Evolutionary conservation across 1,284 basidiomycete genomes (phyloP).

Genomic region (Malassezia cuniculi): DNA sequence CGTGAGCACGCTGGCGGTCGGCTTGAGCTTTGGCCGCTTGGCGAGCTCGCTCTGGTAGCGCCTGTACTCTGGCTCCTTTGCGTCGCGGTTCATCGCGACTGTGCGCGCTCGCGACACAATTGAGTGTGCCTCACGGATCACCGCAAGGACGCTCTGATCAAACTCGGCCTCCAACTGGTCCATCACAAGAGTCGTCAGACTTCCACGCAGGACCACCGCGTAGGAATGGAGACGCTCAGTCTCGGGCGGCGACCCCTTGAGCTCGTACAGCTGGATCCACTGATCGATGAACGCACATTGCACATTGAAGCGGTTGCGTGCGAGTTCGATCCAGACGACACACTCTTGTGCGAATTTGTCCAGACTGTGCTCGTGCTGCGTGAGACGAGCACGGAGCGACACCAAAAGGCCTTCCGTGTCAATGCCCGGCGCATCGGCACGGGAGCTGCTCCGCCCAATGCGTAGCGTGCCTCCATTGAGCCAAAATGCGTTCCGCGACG

Average conservation of each 20-base stretch:
- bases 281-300: constrained; percentile 21
- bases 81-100: constrained; percentile 43
- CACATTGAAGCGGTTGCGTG: constrained; percentile 19
- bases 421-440: constrained; percentile 16
- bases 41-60: constrained; percentile 28
- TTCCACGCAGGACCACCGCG: constrained; percentile 14
- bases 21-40: constrained; percentile 19
- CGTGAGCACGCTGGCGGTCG: constrained; percentile 34
- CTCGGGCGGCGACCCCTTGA: constrained; percentile 3
- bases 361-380: constrained; percentile 17
- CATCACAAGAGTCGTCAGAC: constrained; percentile 17
- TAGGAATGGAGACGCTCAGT: constrained; percentile 18
- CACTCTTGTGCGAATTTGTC: constrained; percentile 18
- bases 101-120: constrained; percentile 28
- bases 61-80: constrained; percentile 41
- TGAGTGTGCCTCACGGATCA: constrained; percentile 33
- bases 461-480: too few relatives aligned
- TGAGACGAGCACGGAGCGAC: constrained; percentile 18
- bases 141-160: constrained; percentile 20
- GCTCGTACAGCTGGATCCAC: constrained; percentile 21
- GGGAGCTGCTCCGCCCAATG: too few relatives aligned
- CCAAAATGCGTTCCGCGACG: constrained; percentile 4
- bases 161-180: constrained; percentile 22
- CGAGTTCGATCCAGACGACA: constrained; percentile 18
- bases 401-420: constrained; percentile 20